Conservation (phyloP, 1,284 basidiomycete genomes). For the Chalciporus sp. region DNA sequence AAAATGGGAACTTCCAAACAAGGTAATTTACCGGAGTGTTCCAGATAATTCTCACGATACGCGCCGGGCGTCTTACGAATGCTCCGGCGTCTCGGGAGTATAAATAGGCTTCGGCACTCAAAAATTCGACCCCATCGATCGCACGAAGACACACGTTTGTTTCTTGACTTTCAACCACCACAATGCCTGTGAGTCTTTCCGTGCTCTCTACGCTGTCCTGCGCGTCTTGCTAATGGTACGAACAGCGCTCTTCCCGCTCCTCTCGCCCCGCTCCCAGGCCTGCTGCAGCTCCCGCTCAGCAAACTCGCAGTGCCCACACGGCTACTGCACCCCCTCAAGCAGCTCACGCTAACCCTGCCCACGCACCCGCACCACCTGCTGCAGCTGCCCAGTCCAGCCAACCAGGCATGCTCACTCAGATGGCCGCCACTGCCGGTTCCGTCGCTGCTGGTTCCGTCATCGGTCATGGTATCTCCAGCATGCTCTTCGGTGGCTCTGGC, state of each 20-base stretch:
- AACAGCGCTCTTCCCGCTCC: constrained; percentile 61
- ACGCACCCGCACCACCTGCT: constrained; percentile 42
- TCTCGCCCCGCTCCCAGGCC: constrained; percentile 62
- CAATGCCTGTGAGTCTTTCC: constrained; percentile 63
- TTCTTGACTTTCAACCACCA: constrained; percentile 29
- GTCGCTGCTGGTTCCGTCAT: constrained; percentile 84
- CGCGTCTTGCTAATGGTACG: constrained; percentile 6
- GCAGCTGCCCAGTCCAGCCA: constrained; percentile 34
- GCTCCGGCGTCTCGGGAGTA: background rate
- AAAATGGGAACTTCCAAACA: constrained; percentile 13
- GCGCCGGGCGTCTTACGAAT: constrained; percentile 28
- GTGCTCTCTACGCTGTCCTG: background rate
- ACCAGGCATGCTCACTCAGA: constrained; percentile 75
- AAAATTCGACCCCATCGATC: constrained; percentile 16
- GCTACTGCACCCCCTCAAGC: constrained; percentile 35
- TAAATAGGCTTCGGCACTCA: constrained; percentile 22
- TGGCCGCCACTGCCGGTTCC: constrained; percentile 88
- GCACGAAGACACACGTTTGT: constrained; percentile 9
- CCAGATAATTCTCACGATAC: constrained; percentile 18
- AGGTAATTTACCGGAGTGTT: background rate
- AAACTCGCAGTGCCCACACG: constrained; percentile 35
- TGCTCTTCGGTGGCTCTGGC: constrained; percentile 76
- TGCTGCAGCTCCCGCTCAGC: constrained; percentile 42
- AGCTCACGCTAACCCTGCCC: constrained; percentile 44
- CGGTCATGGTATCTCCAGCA: constrained; percentile 81